Percentiles rank a stretch among this genome's conserved stretches.
Evolutionary conservation across 371 early-diverging fungal species (phyloP).

Genomic region (Rhizomucor miehei): DNA sequence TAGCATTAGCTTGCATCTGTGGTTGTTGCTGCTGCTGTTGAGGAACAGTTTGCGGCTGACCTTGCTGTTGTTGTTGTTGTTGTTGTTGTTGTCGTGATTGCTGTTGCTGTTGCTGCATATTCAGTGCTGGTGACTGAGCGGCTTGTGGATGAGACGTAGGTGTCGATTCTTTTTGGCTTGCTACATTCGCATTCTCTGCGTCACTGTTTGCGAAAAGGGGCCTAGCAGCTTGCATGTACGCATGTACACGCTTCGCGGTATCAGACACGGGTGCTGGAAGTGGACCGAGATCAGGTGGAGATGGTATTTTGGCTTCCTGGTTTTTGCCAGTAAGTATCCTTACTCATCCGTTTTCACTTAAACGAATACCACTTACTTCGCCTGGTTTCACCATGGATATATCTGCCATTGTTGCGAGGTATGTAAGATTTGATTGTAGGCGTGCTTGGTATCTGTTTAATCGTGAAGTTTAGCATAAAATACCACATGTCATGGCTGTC

Average conservation of each 20-base stretch:
- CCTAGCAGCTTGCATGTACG: constrained; percentile 25
- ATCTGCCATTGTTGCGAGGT: constrained; percentile 56
- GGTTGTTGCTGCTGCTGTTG: neutral
- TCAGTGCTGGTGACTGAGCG: neutral
- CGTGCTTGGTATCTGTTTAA: constrained; percentile 45
- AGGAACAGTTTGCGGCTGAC: neutral
- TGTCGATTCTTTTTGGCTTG: neutral
- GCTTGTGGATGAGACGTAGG: constrained; percentile 12
- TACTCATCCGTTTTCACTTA: neutral
- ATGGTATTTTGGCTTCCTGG: constrained; percentile 28
- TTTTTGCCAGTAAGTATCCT: neutral
- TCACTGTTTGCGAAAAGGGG: constrained; percentile 15
- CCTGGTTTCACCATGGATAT: constrained; percentile 45
- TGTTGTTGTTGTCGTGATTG: constrained; percentile 5
- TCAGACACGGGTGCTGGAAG: constrained; percentile 32
- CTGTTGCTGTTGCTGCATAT: constrained; percentile 22
- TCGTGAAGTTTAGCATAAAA: too few species aligned
- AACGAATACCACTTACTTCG: constrained; percentile 22
- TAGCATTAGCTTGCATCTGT: neutral
- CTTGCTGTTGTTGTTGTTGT: neutral
- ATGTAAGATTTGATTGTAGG: constrained; percentile 51
- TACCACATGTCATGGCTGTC: neutral
- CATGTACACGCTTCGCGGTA: constrained; percentile 28
- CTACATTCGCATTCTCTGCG: neutral
- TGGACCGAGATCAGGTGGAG: constrained; percentile 39